These are phyloP conservation scores for Saccharomycopsis capsularis DNA, from an alignment of 805 yeast species.

Conservation along the genomic window DNA sequence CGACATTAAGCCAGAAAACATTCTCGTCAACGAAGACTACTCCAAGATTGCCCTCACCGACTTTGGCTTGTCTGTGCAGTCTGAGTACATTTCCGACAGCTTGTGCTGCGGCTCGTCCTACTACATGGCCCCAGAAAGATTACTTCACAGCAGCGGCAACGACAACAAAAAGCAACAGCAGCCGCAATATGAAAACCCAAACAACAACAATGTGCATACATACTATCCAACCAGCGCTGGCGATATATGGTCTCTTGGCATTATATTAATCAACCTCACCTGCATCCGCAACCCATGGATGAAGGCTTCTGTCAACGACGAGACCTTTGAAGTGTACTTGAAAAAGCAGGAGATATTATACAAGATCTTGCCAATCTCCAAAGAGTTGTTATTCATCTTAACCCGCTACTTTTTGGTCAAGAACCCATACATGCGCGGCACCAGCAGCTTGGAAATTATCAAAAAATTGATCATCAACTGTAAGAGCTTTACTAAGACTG, in stretches of 20 bases:
- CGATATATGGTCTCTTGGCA: slow-evolving; percentile 84
- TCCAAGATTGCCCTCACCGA: slow-evolving; percentile 63
- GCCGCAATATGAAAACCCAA: too few relatives aligned
- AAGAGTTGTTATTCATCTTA: slow-evolving; percentile 50
- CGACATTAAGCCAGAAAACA: slow-evolving; percentile 93
- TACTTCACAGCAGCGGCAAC: slow-evolving; percentile 32
- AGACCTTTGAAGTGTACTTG: slow-evolving; percentile 59
- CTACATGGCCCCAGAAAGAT: slow-evolving; percentile 89
- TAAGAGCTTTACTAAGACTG: slow-evolving; percentile 19
- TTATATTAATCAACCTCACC: slow-evolving; percentile 69
- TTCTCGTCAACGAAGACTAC: slow-evolving; percentile 58
- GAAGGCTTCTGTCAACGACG: slow-evolving; percentile 58
- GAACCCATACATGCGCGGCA: slow-evolving; percentile 17
- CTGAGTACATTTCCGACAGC: slow-evolving; percentile 51
- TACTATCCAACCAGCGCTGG: slow-evolving; percentile 66
- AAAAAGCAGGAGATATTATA: slow-evolving; percentile 48
- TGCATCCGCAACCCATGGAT: slow-evolving; percentile 91
- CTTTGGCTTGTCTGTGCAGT: slow-evolving; percentile 78
- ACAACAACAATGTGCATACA: slow-evolving; percentile 23
- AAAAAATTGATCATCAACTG: slow-evolving; percentile 15
- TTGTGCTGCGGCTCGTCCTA: slow-evolving; percentile 82
- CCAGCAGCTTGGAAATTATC: slow-evolving; percentile 12
- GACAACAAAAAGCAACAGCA: neutral
- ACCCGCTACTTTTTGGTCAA: slow-evolving; percentile 22
- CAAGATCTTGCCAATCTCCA: slow-evolving; percentile 67